Percentiles rank a stretch among this genome's conserved stretches.
Evolutionary conservation across 257 asterid species (phyloP).

Genomic region (Marsdenia floribunda): DNA sequence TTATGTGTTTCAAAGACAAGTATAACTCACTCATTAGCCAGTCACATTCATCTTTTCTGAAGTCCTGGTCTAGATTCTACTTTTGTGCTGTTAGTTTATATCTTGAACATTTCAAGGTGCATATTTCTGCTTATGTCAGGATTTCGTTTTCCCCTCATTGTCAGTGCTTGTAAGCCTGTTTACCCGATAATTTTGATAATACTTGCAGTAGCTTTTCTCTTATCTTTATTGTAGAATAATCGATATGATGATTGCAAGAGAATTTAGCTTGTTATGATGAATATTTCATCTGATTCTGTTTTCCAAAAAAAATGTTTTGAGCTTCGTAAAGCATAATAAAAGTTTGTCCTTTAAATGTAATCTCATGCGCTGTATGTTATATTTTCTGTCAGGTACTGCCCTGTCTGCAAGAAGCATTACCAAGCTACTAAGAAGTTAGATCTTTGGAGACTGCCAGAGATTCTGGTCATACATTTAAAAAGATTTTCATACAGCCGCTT

Average conservation of each 20-base stretch:
- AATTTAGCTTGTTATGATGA: not conserved
- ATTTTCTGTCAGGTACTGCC: conserved; percentile 57
- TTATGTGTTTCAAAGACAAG: not conserved
- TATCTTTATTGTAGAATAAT: not conserved
- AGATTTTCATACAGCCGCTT: conserved; percentile 76
- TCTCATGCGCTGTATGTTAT: not conserved
- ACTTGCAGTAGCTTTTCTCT: not conserved
- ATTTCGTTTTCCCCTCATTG: not conserved
- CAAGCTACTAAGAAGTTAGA: conserved; percentile 89
- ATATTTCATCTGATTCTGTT: not conserved
- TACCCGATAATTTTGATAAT: not conserved
- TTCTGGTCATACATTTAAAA: conserved; percentile 86
- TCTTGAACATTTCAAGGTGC: not conserved
- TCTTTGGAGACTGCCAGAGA: conserved; percentile 91
- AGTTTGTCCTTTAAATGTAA: not conserved
- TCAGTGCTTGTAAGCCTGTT: not conserved
- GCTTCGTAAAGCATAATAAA: not conserved
- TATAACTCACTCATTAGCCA: not conserved
- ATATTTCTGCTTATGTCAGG: not conserved
- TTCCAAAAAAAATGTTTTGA: not conserved
- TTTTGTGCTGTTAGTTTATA: not conserved
- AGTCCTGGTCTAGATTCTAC: not conserved
- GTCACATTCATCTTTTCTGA: not conserved
- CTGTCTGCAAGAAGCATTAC: conserved; percentile 76
- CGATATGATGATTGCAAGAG: not conserved